Evolutionary conservation across 179 eudicot genomes (phyloP), one percentile per base, ranked within the genome.

Genomic region (Gypsophila paniculata): DNA sequence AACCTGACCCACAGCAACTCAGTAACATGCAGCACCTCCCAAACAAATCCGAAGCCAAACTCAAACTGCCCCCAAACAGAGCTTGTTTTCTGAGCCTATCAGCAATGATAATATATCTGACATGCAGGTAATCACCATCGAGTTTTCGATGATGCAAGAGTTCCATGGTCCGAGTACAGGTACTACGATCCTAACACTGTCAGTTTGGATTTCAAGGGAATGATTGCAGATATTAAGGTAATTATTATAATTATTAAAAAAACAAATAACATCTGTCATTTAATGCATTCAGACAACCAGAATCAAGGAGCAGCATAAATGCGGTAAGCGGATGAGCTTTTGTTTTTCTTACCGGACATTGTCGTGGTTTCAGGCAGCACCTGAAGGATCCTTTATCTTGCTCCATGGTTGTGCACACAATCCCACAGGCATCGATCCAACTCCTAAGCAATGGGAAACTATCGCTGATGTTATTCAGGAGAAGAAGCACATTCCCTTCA

Each of bases 331-430:
- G 10, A 58, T 58, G 32, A 58, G 34, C 12, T 58, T 21, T 10
- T 22, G 61, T 23, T 32, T 58, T 19, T 57, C 61, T 58, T 58
- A 58, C 61, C 32, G 22, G 61, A 58, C 12, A 61, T 25, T 22
- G 23, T 59, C 36, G 12, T 71, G 25, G 72, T 78, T 79, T 66
- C 86, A 91, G 94, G 94, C 88, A 69, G 97, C 95, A 65, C 92
- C 97, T 22, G 83, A 85, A 62, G 95, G 97, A 72, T 86, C 91
- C 36, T 91, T 89, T 81, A 72, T 89, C 49, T 77, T 89, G 77
- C 95, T 91, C 72, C 97, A 89, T 74, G 97, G 92, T 21, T 91
- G 97, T 84, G 95, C 90, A 14, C 92, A 91, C 82, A 91, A 89
- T 73, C 97, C 95, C 48, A 91, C 91, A 48, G 97, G 95, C 66